Base-by-base conservation (phyloP, 2,329 filamentous ascomycete species). In the Epichloe hybrida region DNA sequence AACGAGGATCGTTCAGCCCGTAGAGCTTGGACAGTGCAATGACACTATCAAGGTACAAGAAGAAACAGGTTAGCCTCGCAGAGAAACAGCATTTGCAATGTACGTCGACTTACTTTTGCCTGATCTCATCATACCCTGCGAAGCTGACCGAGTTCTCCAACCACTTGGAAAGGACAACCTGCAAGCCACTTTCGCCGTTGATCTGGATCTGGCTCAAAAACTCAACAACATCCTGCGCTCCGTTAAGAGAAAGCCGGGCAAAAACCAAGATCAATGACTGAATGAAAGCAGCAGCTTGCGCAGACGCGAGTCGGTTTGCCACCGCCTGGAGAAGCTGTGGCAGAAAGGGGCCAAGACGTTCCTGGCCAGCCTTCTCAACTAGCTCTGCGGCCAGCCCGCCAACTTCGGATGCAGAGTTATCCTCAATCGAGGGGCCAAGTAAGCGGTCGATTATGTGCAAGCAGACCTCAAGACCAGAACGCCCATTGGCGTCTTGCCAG, bases 251-350 rank as follows among this genome's bases (percentile, higher is more conserved):
- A 8, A 98, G 75, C 43, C 91, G 82, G 2, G 91, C 93, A 66
- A 98, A 98, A 1, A 98, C 93, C 5, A 97, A 76, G 50, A 95
- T 96, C 48, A 98, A 72, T 50, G 88, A 95, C 69, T 98, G 93
- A 55, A 98, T 97, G 63, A 98, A 94, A 7, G 84, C 82, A 0
- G 91, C 86, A 45, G 89, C 83, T 55, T 88, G 78, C 2, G 93
- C 93, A 5, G 84, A 86, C 5, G 83, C 84, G 15, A 98, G 75
- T 52, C 93, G 81, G 48, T 83, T 82, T 3, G 93, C 93, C 15
- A 98, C 91, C 17, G 91, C 93, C 59, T 84, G 83, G 4, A 98
- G 77, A 21, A 98, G 80, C 65, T 95, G 88, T 40, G 87, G 83
- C 27, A 98, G 75, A 64, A 88, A 96, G 11, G 90, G 90, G 0